phyloP scores from a whole-genome alignment of 208 protist species.

The Strigomonas culicis region DNA sequence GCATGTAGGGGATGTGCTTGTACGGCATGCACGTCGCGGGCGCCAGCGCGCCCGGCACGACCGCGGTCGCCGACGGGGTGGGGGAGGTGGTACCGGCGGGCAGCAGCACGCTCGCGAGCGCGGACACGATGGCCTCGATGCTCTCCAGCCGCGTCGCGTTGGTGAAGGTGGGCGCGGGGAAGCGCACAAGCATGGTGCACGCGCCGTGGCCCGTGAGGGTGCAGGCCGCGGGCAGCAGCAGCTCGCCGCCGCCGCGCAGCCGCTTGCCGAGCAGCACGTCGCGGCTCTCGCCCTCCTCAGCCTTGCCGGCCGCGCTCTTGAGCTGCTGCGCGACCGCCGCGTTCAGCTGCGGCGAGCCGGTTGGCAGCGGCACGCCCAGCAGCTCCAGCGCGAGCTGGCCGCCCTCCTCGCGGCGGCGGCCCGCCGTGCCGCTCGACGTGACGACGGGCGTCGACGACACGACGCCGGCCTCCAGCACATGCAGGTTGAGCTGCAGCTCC shows the following conservation, averaged over 20 bases:
- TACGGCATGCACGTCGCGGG: conserved; percentile 30
- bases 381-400: conserved; percentile 51
- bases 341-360: conserved; percentile 3
- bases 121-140: conserved; percentile 67
- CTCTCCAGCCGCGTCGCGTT: conserved; percentile 44
- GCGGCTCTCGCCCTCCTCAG: conserved; percentile 15
- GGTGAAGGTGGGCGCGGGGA: conserved; percentile 39
- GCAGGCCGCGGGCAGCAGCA: conserved; percentile 63
- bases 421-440: not conserved
- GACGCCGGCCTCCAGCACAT: conserved; percentile 62
- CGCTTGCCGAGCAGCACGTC: conserved; percentile 48
- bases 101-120: conserved; percentile 55
- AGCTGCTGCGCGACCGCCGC: not conserved
- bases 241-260: conserved; percentile 52
- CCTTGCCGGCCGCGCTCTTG: not conserved
- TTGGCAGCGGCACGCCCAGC: conserved; percentile 27
- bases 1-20: conserved; percentile 43
- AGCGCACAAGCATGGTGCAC: conserved; percentile 68
- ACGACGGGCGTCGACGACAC: conserved; percentile 8
- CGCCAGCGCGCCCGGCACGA: not conserved
- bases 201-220: conserved; percentile 43
- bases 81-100: conserved; percentile 17
- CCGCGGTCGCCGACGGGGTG: not conserved
- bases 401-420: conserved; percentile 14
- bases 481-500: conserved; percentile 44